Evolutionary conservation across 176 grass and related monocot genomes (phyloP).

Genomic region (Poa pratensis): DNA sequence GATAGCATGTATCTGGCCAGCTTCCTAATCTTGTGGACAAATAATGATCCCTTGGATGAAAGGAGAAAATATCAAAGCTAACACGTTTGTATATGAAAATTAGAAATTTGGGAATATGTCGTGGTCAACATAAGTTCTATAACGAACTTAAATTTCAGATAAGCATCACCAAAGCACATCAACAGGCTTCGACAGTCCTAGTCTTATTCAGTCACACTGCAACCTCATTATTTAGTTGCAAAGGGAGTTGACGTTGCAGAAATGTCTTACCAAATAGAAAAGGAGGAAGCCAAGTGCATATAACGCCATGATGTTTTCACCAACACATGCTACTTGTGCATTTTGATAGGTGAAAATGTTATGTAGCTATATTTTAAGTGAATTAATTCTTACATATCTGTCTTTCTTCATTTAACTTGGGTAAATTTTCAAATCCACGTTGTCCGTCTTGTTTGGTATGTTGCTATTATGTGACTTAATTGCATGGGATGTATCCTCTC

Average conservation of each 20-base stretch:
- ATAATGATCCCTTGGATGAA: background rate
- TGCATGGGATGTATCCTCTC: background rate
- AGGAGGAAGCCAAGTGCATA: slow-evolving; percentile 1
- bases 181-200: background rate
- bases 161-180: background rate
- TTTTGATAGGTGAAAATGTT: slow-evolving; percentile 24
- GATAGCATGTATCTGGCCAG: too few species aligned
- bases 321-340: background rate
- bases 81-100: background rate
- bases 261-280: background rate
- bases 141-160: background rate
- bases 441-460: background rate
- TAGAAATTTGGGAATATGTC: background rate
- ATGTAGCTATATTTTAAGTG: background rate
- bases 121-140: background rate
- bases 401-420: background rate
- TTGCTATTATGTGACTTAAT: background rate
- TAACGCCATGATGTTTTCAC: background rate
- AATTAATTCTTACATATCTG: slow-evolving; percentile 6
- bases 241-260: background rate
- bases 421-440: background rate
- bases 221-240: slow-evolving; percentile 1
- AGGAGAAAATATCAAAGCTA: background rate
- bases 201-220: background rate
- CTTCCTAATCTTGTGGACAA: background rate